Evolutionary conservation across 306 rosid species (phyloP), one percentile per base, ranked within the genome.

Genomic region (Lablab purpureus): DNA sequence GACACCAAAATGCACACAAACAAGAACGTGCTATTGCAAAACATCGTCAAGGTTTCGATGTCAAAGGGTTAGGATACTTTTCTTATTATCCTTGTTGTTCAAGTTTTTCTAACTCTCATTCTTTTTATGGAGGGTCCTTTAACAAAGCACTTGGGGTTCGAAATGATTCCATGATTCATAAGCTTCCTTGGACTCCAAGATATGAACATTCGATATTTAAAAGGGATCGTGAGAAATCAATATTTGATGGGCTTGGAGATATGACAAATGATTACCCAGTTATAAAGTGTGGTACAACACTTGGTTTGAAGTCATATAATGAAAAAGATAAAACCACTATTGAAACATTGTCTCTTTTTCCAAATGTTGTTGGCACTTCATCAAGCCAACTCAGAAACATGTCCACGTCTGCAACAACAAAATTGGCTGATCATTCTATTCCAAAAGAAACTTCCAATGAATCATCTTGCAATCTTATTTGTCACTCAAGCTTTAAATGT

Each of bases 1-100:
- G 97, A 2, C 97, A 92, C 21, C 97, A 92, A 71, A 92, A 92
- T 43, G 97, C 97, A 0, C 97, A 92, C 40, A 92, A 87, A 52
- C 90, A 84, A 62, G 93, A 90, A 82, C 89, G 95, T 3, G 88
- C 87, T 1, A 0, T 87, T 0, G 90, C 87, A 0, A 92, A 92
- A 66, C 82, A 80, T 15, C 84, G 83, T 9, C 90, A 83, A 73
- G 87, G 77, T 2, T 12, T 82, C 2, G 62, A 12, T 7, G 79
- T 18, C 28, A 82, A 71, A 11, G 27, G 10, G 43, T 62, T 75
- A 0, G 82, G 77, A 2, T 78, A 67, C 10, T 40, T 64, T 2
- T 22, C 50, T 64, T 74, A 72, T 19, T 43, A 68, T 11, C 81
- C 95, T 17, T 80, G 70, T 43, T 55, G 70, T 49, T 55, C 85